Conservation (phyloP, 495 filamentous ascomycete genomes). For the Hypoxylon subgilvum region DNA sequence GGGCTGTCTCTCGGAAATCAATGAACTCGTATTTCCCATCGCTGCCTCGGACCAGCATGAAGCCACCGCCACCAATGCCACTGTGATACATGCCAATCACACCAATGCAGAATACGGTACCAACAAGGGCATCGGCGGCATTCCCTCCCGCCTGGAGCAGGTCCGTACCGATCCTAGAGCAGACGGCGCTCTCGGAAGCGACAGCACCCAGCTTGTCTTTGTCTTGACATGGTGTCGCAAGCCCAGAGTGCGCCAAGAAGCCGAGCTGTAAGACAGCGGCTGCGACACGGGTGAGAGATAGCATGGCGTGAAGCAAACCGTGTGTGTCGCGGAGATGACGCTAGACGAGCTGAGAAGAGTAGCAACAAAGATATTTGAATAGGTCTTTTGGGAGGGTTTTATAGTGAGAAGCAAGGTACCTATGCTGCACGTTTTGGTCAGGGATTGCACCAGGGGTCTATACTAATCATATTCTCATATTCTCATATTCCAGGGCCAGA, state of each 20-base stretch:
- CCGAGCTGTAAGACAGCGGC: conserved; percentile 29
- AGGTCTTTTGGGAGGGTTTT: no score
- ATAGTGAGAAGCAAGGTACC: no score
- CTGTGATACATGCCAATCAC: conserved; percentile 78
- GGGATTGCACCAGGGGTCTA: no score
- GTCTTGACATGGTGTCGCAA: conserved; percentile 12
- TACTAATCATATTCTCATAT: no score
- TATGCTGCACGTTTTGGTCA: no score
- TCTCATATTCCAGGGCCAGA: no score
- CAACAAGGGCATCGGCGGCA: conserved; percentile 71
- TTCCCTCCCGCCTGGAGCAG: conserved; percentile 69
- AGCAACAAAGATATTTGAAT: no score
- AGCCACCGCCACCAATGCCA: conserved; percentile 81
- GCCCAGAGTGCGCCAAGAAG: conserved; percentile 16
- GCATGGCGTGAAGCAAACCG: conserved; percentile 27
- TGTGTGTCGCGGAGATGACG: no score
- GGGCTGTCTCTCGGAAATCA: conserved; percentile 82
- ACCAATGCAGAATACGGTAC: conserved; percentile 65
- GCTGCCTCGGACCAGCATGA: conserved; percentile 69
- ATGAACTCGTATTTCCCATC: conserved; percentile 71
- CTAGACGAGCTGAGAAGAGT: no score
- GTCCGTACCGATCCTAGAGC: conserved; percentile 71
- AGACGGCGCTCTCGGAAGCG: conserved; percentile 72
- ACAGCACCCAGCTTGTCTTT: conserved; percentile 63
- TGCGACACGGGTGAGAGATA: conserved; percentile 32